These are phyloP conservation scores for Fraxinus floribunda DNA, from an alignment of 305 asterid species.

Conservation along the genomic window DNA sequence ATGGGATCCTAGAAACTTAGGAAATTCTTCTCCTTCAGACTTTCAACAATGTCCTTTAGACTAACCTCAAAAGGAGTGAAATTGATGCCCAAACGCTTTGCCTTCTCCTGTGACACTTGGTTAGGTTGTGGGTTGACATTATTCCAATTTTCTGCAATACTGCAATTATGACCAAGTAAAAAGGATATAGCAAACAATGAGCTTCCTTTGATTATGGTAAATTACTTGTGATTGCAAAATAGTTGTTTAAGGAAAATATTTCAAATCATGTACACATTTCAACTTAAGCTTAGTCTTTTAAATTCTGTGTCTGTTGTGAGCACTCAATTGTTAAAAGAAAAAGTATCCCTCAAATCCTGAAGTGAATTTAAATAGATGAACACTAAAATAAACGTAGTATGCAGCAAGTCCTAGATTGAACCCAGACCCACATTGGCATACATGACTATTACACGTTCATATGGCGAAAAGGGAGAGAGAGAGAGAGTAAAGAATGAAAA, in stretches of 20 bases:
- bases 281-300: not conserved
- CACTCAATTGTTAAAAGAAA: not conserved
- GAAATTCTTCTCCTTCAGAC: constrained; percentile 32
- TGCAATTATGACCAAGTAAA: constrained; percentile 7
- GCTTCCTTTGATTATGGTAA: not conserved
- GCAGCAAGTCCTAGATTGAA: not conserved
- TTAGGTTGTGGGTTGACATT: not conserved
- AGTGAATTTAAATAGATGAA: not conserved
- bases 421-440: not conserved
- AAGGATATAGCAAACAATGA: not conserved
- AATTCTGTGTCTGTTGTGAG: not conserved
- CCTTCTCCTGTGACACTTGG: constrained; percentile 32
- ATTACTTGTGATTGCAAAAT: not conserved
- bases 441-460: not conserved
- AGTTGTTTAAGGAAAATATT: not conserved
- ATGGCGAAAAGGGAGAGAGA: not conserved
- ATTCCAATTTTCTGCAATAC: constrained; percentile 9
- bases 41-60: constrained; percentile 39
- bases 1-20: constrained; percentile 14
- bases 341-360: not conserved
- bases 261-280: not conserved
- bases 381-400: not conserved
- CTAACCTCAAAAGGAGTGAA: constrained; percentile 44
- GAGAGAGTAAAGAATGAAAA: not conserved
- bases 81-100: constrained; percentile 36